Percentiles rank a stretch among this genome's conserved stretches.
These are phyloP conservation scores for Thielaviopsis punctulata DNA, from an alignment of 2,329 filamentous ascomycete genomes.

Conservation along the genomic window DNA sequence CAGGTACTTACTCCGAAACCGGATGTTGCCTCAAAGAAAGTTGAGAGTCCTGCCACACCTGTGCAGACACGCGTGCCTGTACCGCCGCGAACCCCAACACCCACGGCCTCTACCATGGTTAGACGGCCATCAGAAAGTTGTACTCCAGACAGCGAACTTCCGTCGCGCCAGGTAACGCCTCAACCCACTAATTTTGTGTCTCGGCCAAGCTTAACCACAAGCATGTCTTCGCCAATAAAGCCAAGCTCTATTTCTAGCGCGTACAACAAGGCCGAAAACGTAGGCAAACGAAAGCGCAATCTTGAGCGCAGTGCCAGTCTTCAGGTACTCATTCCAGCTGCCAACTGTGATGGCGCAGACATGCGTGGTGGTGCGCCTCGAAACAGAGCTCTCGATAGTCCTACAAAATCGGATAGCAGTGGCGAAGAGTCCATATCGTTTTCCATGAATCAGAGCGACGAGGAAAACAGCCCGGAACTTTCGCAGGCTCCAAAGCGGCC, in stretches of 20 bases:
- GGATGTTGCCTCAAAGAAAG: neutral
- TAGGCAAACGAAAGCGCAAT: neutral
- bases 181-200: neutral
- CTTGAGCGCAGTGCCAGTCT: neutral
- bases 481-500: neutral
- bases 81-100: too few relatives aligned
- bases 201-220: neutral
- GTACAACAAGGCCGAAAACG: neutral
- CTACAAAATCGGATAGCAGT: constrained; percentile 2
- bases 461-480: neutral
- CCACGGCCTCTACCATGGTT: neutral
- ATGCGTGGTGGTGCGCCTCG: neutral
- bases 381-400: neutral
- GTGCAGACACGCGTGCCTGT: too few relatives aligned
- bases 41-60: neutral
- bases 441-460: neutral
- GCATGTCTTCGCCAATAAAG: constrained; percentile 5
- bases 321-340: neutral
- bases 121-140: neutral
- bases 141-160: neutral
- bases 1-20: neutral
- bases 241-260: neutral
- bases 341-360: neutral
- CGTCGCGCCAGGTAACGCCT: neutral
- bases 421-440: constrained; percentile 1